Evolutionary conservation across 148 eudicot species (phyloP).

Genomic region (Rhododendron griersonianum): DNA sequence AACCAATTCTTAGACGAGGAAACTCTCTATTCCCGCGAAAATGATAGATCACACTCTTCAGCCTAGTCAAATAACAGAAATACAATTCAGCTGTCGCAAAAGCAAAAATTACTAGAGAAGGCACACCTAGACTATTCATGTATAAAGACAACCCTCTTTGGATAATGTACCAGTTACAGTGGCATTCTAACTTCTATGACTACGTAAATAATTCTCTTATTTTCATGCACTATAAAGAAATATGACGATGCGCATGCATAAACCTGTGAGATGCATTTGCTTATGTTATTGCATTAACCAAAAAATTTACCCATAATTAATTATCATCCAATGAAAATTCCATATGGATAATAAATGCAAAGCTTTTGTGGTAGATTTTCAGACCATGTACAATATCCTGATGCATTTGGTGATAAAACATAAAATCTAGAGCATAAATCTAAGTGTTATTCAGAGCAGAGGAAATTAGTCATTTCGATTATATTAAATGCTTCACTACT

Average conservation of each 20-base stretch:
- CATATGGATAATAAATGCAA: not conserved
- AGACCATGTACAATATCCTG: not conserved
- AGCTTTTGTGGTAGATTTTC: not conserved
- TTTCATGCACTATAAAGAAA: not conserved
- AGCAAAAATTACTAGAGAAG: not conserved
- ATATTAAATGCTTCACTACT: not conserved
- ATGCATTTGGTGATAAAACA: not conserved
- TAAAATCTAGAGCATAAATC: not conserved
- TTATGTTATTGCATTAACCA: not conserved
- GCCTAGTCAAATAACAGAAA: constrained; percentile 30
- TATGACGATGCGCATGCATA: not conserved
- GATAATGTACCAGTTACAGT: not conserved
- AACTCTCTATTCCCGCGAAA: constrained; percentile 73
- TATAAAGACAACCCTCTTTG: not conserved
- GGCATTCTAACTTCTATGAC: not conserved
- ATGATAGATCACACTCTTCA: constrained; percentile 81
- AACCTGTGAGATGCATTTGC: not conserved
- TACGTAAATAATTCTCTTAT: not conserved
- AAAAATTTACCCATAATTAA: not conserved
- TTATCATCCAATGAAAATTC: not conserved
- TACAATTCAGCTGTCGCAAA: not conserved
- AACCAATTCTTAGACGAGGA: constrained; percentile 89
- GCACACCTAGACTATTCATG: not conserved
- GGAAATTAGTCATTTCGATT: not conserved
- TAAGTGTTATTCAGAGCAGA: not conserved